phyloP scores from a whole-genome alignment of 1,284 basidiomycete species.

The Hemileia vastatrix region DNA sequence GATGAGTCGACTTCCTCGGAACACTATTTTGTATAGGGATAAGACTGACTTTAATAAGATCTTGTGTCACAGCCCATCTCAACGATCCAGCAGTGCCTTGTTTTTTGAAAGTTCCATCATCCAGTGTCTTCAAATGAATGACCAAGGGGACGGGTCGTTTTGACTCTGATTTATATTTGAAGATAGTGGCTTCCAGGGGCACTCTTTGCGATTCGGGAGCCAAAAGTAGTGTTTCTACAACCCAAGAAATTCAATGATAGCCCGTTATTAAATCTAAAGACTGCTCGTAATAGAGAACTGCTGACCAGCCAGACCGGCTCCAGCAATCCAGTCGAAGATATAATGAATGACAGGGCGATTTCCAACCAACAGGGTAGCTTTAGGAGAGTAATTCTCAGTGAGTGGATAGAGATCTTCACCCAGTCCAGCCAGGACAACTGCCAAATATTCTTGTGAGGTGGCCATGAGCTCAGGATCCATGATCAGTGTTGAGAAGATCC shows the following conservation, averaged over 20 bases:
- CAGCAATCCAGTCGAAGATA: slow-evolving; percentile 13
- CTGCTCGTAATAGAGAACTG: background rate
- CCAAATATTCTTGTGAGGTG: too few relatives aligned
- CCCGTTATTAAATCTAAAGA: background rate
- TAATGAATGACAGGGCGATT: slow-evolving; percentile 13
- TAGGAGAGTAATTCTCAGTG: slow-evolving; percentile 1
- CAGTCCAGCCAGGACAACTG: slow-evolving; percentile 14
- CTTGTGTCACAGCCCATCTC: slow-evolving; percentile 6
- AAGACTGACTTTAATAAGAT: slow-evolving; percentile 5
- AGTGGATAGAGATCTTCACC: slow-evolving; percentile 16
- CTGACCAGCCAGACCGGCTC: slow-evolving; percentile 6
- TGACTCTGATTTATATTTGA: background rate
- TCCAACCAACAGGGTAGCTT: slow-evolving; percentile 2
- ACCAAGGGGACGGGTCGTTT: background rate
- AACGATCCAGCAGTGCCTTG: slow-evolving; percentile 9
- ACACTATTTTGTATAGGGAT: background rate
- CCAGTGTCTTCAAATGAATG: background rate
- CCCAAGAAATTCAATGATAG: background rate
- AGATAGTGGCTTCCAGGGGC: background rate
- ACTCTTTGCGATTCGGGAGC: slow-evolving; percentile 10
- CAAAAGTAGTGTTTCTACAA: background rate
- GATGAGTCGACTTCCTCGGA: background rate
- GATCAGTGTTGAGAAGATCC: too few relatives aligned
- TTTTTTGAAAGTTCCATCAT: background rate
- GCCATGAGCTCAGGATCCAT: too few relatives aligned